Conservation (phyloP, 1,139 yeast genomes). For the Geotrichum bryndzae region DNA sequence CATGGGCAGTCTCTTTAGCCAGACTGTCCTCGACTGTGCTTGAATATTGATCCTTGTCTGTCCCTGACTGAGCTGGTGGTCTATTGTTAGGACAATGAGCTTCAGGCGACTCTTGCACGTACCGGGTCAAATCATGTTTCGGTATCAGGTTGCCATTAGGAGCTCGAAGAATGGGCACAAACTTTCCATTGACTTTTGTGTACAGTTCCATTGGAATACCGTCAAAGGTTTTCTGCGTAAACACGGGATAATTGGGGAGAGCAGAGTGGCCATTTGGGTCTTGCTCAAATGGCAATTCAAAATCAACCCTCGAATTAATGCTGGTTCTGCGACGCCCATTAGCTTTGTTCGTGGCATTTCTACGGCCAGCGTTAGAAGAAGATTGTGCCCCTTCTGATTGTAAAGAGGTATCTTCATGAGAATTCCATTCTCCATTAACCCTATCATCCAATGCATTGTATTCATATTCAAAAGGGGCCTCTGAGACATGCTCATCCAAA, state of each 20-base stretch:
- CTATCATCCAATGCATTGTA: background rate
- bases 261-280: background rate
- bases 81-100: background rate
- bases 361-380: background rate
- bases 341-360: background rate
- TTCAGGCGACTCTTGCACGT: background rate
- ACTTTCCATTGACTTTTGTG: background rate
- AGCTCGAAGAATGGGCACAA: background rate
- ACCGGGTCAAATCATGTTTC: background rate
- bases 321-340: background rate
- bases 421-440: background rate
- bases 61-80: background rate
- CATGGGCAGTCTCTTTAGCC: background rate
- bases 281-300: background rate
- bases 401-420: background rate
- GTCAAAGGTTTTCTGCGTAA: background rate
- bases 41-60: background rate
- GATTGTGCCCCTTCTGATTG: background rate
- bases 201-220: background rate
- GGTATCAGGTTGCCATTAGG: background rate
- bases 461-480: background rate
- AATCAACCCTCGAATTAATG: background rate
- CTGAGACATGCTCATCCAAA: background rate
- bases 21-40: background rate
- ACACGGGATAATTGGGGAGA: background rate